Evolutionary conservation across 257 asterid genomes (phyloP).

Genomic region (Plantago elongata): DNA sequence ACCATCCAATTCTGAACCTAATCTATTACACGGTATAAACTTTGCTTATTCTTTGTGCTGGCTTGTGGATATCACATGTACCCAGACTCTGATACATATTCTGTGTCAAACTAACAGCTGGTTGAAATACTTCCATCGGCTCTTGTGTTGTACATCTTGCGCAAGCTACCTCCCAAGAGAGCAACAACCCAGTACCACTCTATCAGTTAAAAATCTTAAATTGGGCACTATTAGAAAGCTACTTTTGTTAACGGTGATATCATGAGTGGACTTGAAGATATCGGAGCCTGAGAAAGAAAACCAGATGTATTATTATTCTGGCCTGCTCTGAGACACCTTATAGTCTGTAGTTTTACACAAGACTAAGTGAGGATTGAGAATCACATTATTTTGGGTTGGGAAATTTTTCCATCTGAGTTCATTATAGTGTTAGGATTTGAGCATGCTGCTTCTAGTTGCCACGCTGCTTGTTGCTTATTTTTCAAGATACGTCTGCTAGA

Average conservation of each 20-base stretch:
- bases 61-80: neutral
- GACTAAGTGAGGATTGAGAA: constrained; percentile 10
- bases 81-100: constrained; percentile 15
- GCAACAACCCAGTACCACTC: constrained; percentile 58
- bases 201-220: constrained; percentile 32
- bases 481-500: too few relatives aligned
- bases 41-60: constrained; percentile 1
- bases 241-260: constrained; percentile 11
- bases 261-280: constrained; percentile 11
- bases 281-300: constrained; percentile 25
- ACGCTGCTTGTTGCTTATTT: too few relatives aligned
- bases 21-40: constrained; percentile 68
- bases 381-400: constrained; percentile 14
- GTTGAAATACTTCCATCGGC: constrained; percentile 77
- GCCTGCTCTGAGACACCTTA: neutral
- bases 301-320: constrained; percentile 41
- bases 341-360: constrained; percentile 19
- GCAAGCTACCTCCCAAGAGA: constrained; percentile 65
- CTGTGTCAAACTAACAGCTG: constrained; percentile 41
- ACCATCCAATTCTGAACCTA: constrained; percentile 76
- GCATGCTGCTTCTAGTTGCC: too few relatives aligned
- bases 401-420: too few relatives aligned
- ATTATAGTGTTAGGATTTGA: too few relatives aligned
- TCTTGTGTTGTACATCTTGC: constrained; percentile 64
- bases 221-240: neutral